Conservation (phyloP, 2,329 filamentous ascomycete genomes). For the Dothideomycetes sp. region DNA sequence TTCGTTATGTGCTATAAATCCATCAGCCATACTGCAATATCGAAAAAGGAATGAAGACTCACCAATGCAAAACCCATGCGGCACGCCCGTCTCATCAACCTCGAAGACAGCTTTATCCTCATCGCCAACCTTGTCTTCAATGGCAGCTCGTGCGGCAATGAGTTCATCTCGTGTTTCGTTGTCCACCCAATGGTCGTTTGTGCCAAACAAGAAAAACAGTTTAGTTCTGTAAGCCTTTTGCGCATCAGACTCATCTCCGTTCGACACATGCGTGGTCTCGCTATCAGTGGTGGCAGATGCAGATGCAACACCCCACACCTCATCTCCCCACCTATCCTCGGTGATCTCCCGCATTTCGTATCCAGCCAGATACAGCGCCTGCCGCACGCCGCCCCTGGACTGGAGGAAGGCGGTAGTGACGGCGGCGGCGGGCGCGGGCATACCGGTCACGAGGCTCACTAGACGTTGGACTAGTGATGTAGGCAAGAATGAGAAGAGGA, state of each 20-base stretch:
- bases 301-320: slow-evolving; percentile 43
- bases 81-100: slow-evolving; percentile 42
- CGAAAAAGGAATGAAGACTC: slow-evolving; percentile 16
- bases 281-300: background rate
- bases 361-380: slow-evolving; percentile 47
- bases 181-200: slow-evolving; percentile 52
- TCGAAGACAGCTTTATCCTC: slow-evolving; percentile 40
- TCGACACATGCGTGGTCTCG: background rate
- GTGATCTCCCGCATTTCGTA: slow-evolving; percentile 48
- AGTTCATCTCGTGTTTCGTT: slow-evolving; percentile 45
- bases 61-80: slow-evolving; percentile 50
- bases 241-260: background rate
- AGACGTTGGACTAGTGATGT: slow-evolving; percentile 26
- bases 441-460: slow-evolving; percentile 31
- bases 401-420: slow-evolving; percentile 41
- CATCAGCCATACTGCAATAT: background rate
- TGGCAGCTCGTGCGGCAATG: slow-evolving; percentile 32
- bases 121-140: slow-evolving; percentile 17
- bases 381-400: slow-evolving; percentile 37
- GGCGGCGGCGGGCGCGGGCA: slow-evolving; percentile 31
- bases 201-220: slow-evolving; percentile 48
- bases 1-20: slow-evolving; percentile 30
- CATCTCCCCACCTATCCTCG: slow-evolving; percentile 45
- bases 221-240: slow-evolving; percentile 25
- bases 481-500: slow-evolving; percentile 34